Base-by-base conservation (phyloP, 371 early-diverging fungal genomes). In the Lichtheimia ornata region DNA sequence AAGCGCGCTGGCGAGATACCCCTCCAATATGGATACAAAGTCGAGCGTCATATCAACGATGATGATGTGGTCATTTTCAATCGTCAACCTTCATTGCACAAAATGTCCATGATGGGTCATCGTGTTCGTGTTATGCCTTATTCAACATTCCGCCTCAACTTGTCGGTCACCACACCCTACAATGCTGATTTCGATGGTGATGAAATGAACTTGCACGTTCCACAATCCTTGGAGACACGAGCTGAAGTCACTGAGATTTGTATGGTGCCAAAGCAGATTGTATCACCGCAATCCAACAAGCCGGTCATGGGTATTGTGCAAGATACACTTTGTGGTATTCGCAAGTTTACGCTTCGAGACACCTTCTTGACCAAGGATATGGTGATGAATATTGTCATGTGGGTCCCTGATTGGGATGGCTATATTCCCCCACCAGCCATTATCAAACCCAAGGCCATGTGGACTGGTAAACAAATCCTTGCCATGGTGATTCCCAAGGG, bases 81-180 rank as follows among this genome's bases (percentile, higher is more conserved):
- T 75, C 95, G 99, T 68, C 99, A 99, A 84, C 99, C 99, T 3
- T 96, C 97, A 22, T 83, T 99, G 64, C 99, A 99, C 84, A 99
- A 99, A 82, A 99, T 99, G 99, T 94, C 94, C 63, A 99, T 99
- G 99, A 99, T 99, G 99, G 99, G 98, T 5, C 99, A 99, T 79
- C 82, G 88, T 52, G 97, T 97, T 42, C 89, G 92, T 63, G 97
- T 99, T 28, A 98, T 99, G 99, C 96, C 98, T 1, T 96, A 94
- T 74, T 97, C 97, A 24, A 99, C 99, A 5, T 99, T 99, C 88
- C 91, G 99, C 60, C 85, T 99, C 58, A 99, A 99, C 70, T 81
- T 99, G 45, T 97, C 98, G 45, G 99, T 97, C 45, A 99, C 99
- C 0, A 85, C 97, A n/a, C 99, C 99, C 15, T 99, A 99, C 76